phyloP scores from a whole-genome alignment of 2,329 filamentous ascomycete genomes.

The Colletotrichum cordylinicola region DNA sequence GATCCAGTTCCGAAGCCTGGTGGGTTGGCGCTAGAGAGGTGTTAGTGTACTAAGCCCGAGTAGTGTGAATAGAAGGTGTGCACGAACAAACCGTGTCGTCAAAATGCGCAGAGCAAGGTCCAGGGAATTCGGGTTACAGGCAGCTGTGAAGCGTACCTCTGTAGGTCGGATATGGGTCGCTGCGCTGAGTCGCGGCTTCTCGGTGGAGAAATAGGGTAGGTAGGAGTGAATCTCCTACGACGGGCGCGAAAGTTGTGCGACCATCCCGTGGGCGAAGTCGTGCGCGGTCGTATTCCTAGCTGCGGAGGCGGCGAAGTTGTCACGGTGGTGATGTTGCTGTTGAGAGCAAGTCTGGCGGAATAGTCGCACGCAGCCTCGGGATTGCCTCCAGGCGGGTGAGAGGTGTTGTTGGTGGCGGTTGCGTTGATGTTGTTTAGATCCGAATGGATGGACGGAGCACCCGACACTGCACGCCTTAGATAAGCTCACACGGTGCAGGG shows the following conservation, averaged over 20 bases:
- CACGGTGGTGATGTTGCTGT: neutral
- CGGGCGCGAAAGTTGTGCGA: neutral
- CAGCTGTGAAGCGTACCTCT: neutral
- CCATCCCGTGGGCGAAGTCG: conserved; percentile 1
- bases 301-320: neutral
- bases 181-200: neutral
- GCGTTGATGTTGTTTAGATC: neutral
- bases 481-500: conserved; percentile 18
- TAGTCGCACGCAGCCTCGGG: neutral
- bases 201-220: neutral
- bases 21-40: conserved; percentile 7
- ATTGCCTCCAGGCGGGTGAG: neutral
- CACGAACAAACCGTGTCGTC: conserved; percentile 13
- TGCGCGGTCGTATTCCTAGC: neutral
- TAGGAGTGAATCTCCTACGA: conserved; percentile 16
- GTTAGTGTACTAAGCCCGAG: neutral
- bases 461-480: neutral
- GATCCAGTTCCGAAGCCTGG: neutral
- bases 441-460: neutral
- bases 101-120: neutral
- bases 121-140: neutral
- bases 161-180: neutral
- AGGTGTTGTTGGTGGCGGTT: conserved; percentile 8
- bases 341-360: neutral
- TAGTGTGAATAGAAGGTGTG: neutral